These are phyloP conservation scores for Penicillium hordei DNA, from an alignment of 2,329 filamentous ascomycete species.

Conservation along the genomic window DNA sequence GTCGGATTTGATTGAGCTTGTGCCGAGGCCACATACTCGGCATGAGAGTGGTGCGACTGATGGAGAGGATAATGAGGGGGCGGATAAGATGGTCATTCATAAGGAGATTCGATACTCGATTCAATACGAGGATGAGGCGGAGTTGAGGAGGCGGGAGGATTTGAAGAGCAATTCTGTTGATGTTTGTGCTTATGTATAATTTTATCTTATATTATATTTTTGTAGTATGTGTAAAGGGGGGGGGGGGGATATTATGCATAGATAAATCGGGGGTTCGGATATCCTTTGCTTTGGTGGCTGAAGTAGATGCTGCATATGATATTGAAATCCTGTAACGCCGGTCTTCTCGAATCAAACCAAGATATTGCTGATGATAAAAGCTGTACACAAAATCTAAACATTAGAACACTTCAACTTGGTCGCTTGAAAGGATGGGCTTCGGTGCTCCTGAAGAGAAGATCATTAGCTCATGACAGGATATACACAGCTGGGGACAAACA, in stretches of 20 bases:
- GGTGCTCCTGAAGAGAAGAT: slow-evolving; percentile 34
- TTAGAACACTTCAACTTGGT: slow-evolving; percentile 6
- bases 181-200: slow-evolving; percentile 21
- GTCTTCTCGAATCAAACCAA: background rate
- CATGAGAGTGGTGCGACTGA: slow-evolving; percentile 11
- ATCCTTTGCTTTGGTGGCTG: background rate
- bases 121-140: slow-evolving; percentile 28
- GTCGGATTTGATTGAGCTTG: slow-evolving; percentile 20
- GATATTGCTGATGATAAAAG: background rate
- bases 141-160: slow-evolving; percentile 8
- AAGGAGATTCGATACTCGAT: slow-evolving; percentile 36
- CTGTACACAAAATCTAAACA: background rate
- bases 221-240: too few species aligned
- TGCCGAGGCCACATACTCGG: slow-evolving; percentile 13
- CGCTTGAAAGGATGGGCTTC: slow-evolving; percentile 43
- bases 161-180: slow-evolving; percentile 13
- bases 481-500: slow-evolving; percentile 14
- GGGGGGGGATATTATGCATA: background rate
- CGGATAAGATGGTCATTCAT: slow-evolving; percentile 34
- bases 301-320: background rate
- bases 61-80: slow-evolving; percentile 14
- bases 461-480: background rate
- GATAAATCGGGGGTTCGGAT: too few species aligned
- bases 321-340: slow-evolving; percentile 1
- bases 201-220: background rate